A percentile compares a stretch with the other conserved stretches of the same genome.
These are phyloP conservation scores for Colletotrichum neosansevieriae DNA, from an alignment of 2,329 filamentous ascomycete species.

Conservation along the genomic window DNA sequence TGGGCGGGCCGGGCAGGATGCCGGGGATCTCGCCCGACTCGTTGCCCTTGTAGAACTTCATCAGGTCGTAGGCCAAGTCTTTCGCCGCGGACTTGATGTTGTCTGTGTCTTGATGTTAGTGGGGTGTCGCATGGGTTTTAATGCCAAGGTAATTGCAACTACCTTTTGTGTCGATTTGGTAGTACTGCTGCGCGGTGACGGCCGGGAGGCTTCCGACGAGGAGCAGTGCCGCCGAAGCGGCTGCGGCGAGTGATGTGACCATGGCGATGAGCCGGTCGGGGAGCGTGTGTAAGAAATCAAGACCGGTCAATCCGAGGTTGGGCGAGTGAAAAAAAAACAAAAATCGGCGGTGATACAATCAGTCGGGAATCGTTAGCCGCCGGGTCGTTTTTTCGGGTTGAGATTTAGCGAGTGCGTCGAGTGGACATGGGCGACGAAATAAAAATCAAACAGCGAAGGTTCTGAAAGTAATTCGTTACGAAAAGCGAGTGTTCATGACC, in stretches of 20 bases:
- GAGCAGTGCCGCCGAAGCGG: constrained; percentile 37
- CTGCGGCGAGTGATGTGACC: constrained; percentile 33
- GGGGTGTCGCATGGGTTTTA: background rate
- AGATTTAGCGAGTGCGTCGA: constrained; percentile 18
- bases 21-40: constrained; percentile 65
- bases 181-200: constrained; percentile 45
- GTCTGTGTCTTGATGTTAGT: constrained; percentile 47
- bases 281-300: background rate
- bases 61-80: constrained; percentile 62
- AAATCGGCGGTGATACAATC: background rate
- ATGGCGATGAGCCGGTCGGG: constrained; percentile 36
- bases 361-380: background rate
- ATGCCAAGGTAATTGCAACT: constrained; percentile 7
- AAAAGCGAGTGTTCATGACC: constrained; percentile 25
- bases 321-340: background rate
- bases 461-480: constrained; percentile 3
- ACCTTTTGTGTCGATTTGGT: constrained; percentile 50
- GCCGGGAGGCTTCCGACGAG: constrained; percentile 32
- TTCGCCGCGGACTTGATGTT: constrained; percentile 61
- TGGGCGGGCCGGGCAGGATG: constrained; percentile 68
- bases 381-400: background rate
- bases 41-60: constrained; percentile 65
- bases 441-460: background rate
- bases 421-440: background rate
- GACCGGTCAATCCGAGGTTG: background rate